Base-by-base conservation (phyloP, 1,139 yeast species). In the Sugiyamaella pinicola region DNA sequence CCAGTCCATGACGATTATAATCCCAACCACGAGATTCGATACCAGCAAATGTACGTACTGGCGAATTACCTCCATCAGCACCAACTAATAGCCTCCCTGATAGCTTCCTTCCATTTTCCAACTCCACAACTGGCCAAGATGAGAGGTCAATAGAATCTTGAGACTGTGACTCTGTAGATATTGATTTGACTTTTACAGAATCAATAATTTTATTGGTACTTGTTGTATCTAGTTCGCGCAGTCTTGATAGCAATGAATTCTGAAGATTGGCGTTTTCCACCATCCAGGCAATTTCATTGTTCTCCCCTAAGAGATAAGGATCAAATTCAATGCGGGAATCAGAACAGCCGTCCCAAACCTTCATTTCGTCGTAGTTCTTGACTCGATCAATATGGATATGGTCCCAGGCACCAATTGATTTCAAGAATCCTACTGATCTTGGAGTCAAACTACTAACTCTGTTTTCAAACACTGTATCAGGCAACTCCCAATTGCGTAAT, bases 61-160 rank as follows among this genome's bases (percentile, higher is more conserved):
- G 97, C 0, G 98, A 90, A 69, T 91, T 89, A 67, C 84, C 89
- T 0, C 99, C 99, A 68, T 93, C 99, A 18, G 97, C 96, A 8
- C 99, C 99, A 12, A 91, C 82, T 34, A 93, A 75, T 21, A 93
- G 74, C 55, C 97, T 75, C 0, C 97, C 80, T 62, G 81, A 81
- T 47, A 85, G 73, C 13, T 67, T 61, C 13, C 79, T 78, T 1
- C 96, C 97, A 57, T 81, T 79, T 19, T 82, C 81, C 18, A 93
- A 74, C 22, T 79, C 76, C 2, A 93, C 83, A 5, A 83, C 68
- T 0, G 98, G 98, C 96, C 96, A 89, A 49, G 82, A 81, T 42
- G 73, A 66, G 6, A 65, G 39, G 60, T 69, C 39, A 66, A 64
- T 43, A 65, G 68, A 49, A 81, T 84, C n/a, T 68, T 72, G 51